Conservation (phyloP, 2,329 filamentous ascomycete species). For the Aspergillus sp. region DNA sequence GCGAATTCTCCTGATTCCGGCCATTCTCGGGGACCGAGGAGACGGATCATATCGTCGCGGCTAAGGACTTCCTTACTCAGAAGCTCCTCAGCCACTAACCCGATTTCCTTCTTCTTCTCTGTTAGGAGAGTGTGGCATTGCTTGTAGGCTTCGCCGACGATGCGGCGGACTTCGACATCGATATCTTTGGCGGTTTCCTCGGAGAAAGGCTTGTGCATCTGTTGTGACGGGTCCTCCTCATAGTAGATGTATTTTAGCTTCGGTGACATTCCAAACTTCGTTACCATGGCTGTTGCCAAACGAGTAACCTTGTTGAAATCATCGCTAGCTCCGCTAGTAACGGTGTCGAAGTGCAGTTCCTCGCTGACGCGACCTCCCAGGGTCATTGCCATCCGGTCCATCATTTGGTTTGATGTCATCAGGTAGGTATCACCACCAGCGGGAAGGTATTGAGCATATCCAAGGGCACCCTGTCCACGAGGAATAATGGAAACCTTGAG, state of each 20-base stretch:
- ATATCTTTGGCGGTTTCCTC: slow-evolving; percentile 92
- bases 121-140: slow-evolving; percentile 81
- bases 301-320: slow-evolving; percentile 98
- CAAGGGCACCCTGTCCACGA: slow-evolving; percentile 86
- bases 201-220: slow-evolving; percentile 91
- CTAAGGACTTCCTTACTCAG: slow-evolving; percentile 87
- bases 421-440: slow-evolving; percentile 81
- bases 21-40: slow-evolving; percentile 82
- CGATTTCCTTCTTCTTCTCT: slow-evolving; percentile 85
- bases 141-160: slow-evolving; percentile 89
- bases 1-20: slow-evolving; percentile 84
- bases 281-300: slow-evolving; percentile 97
- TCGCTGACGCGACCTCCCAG: slow-evolving; percentile 93
- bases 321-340: slow-evolving; percentile 91
- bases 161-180: slow-evolving; percentile 84
- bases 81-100: slow-evolving; percentile 88
- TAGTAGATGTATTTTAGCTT: slow-evolving; percentile 94
- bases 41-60: slow-evolving; percentile 85
- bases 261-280: slow-evolving; percentile 97
- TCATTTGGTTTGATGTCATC: slow-evolving; percentile 92
- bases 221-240: slow-evolving; percentile 70
- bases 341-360: slow-evolving; percentile 94
- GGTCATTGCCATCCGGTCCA: slow-evolving; percentile 99
- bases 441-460: slow-evolving; percentile 97
- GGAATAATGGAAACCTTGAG: slow-evolving; percentile 99